Base-by-base conservation (phyloP, 139 green algal species). In the Parachlorella kessleri region DNA sequence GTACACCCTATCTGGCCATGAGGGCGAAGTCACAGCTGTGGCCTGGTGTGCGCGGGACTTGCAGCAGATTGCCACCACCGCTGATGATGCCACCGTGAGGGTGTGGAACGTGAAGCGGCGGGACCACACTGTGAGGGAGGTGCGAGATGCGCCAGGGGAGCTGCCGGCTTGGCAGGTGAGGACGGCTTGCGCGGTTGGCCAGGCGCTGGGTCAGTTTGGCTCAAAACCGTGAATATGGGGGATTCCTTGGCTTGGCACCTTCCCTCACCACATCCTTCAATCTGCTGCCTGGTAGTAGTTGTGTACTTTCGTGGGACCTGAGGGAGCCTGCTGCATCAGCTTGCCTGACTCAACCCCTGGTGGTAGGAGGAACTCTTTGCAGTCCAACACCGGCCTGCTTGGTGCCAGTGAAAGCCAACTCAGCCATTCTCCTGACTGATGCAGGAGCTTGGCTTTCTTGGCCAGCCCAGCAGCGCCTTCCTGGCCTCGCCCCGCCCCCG, bases 1-100 rank as follows among this genome's bases (percentile, higher is more conserved):
- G 0, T 81, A 79, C 8, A 70, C 81, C 28, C 83, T 96, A 41
- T 1, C 72, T 23, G 92, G 92, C 2, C 90, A 95, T 82, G 64
- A 75, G 33, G 82, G 79, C 8, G 92, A 96, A 75, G 92, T 96
- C n/a, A 92, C 86, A 6, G 88, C 77, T 9, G 91, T 94, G 28
- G 87, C 89, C 28, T 96, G 92, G 92, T 95, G 87, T 73, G 82
- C 86, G 14, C 67, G 65, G 6, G 92, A 96, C 77, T 70, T 81
- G 14, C 59, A 75, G 75, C 68, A 82, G 72, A 69, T 95, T 28
- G 88, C 87, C 26, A 92, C 89, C 36, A 88, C 84, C 26, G 78
- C 79, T 10, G 92, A 96, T 76, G 90, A 96, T 72, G 77, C 78
- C 0, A 85, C 78, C 5, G 37, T 93, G 40, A 79, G 86, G 48